These are phyloP conservation scores for Edaphochlamys debaryana DNA, from an alignment of 139 green algal genomes.

Conservation along the genomic window DNA sequence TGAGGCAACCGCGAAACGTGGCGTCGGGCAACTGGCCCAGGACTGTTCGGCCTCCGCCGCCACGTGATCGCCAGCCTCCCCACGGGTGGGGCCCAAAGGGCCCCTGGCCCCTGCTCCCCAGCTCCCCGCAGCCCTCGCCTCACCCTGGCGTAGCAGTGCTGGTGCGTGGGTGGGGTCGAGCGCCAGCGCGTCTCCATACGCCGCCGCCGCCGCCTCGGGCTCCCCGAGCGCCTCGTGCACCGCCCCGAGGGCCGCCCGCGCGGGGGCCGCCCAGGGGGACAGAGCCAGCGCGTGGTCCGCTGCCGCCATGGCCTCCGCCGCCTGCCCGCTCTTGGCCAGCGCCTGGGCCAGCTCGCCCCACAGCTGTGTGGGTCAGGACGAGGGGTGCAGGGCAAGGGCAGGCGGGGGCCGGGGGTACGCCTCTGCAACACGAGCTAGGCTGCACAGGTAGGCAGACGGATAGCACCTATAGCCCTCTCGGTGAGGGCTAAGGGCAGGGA, in stretches of 20 bases:
- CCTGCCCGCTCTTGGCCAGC: neutral
- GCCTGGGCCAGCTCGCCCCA: constrained; percentile 43
- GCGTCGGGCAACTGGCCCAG: too few relatives aligned
- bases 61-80: too few relatives aligned
- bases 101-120: too few relatives aligned
- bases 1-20: too few relatives aligned
- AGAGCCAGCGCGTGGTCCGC: constrained; percentile 38
- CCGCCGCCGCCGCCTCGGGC: constrained; percentile 11
- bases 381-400: too few relatives aligned
- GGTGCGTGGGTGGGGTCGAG: constrained; percentile 39
- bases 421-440: too few relatives aligned
- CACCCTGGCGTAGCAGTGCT: constrained; percentile 4
- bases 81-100: too few relatives aligned
- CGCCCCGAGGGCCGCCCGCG: neutral
- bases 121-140: neutral
- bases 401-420: too few relatives aligned
- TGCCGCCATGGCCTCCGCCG: constrained; percentile 29
- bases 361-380: constrained; percentile 15
- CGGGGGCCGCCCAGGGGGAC: constrained; percentile 32
- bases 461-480: too few relatives aligned
- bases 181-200: constrained; percentile 39
- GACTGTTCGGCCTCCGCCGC: too few relatives aligned
- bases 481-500: too few relatives aligned
- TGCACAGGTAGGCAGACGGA: too few relatives aligned
- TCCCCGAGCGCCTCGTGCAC: constrained; percentile 35